Evolutionary conservation across 306 rosid species (phyloP), one percentile per base, ranked within the genome.

Genomic region (Ochetophila trinervis): DNA sequence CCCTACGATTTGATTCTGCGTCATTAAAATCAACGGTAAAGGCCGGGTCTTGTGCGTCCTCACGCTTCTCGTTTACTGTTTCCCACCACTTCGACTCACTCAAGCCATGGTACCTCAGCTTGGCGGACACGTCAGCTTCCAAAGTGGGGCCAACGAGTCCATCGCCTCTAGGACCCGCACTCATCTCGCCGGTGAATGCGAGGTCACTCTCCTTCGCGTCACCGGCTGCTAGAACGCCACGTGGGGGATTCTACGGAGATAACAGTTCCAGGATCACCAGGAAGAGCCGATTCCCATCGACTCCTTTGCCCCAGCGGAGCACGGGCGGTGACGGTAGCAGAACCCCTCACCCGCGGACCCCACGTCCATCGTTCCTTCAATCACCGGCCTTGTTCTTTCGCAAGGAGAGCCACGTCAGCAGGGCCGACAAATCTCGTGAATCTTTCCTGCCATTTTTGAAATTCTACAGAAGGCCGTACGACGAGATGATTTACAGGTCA

Each of bases 61-160:
- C 99, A 0, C 95, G 99, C 5, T 93, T 93, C 86, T 81, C 99
- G 51, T 93, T 93, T 82, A 87, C 97, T n/a, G 99, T 93, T 6
- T 81, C 97, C 8, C 94, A 82, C 30, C 91, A 88, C 65, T 71
- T 87, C 36, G 97, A 93, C 83, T 83, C 99, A 5, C 85, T 93
- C 34, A 93, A 93, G 59, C 99, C 99, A 0, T 93, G 99, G 99
- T 87, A 93, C 79, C 94, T 93, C 8, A 90, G 94, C 73, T 65
- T 90, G 1, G 42, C 86, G 1, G 97, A 93, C 97, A 84, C 91
- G 58, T 86, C 99, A 55, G 76, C 86, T 0, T 87, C 96, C n/a
- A 93, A 87, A 56, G 96, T 90, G 30, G 97, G 97, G 3, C 96
- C 97, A 70, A 82, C 87, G 1, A 79, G 69, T 5, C 86, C 78